A percentile compares a stretch with the other conserved stretches of the same genome.
These are phyloP conservation scores for Pyricularia grisea DNA, from an alignment of 2,329 filamentous ascomycete genomes.

Conservation along the genomic window DNA sequence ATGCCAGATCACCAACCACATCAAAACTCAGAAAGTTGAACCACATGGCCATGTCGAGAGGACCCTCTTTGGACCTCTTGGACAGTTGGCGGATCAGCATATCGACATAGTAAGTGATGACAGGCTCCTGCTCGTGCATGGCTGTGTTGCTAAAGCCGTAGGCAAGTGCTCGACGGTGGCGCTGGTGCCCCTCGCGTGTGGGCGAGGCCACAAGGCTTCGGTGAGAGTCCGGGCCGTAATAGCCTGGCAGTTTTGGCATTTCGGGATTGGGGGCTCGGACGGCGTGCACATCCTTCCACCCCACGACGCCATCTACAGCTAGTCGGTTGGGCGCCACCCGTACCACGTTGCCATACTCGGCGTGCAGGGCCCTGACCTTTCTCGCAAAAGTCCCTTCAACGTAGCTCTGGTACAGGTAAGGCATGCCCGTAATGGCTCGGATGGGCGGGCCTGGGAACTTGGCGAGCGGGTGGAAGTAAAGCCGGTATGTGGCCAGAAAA, in stretches of 20 bases:
- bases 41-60: conserved; percentile 15
- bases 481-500: conserved; percentile 12
- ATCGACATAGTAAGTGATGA: conserved; percentile 16
- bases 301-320: not conserved
- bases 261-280: not conserved
- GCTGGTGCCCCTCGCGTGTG: conserved; percentile 15
- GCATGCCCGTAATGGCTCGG: conserved; percentile 14
- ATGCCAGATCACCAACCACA: conserved; percentile 3
- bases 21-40: conserved; percentile 15
- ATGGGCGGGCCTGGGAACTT: conserved; percentile 20
- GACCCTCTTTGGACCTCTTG: conserved; percentile 8
- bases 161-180: conserved; percentile 20
- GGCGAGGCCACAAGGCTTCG: conserved; percentile 12
- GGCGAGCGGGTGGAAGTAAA: conserved; percentile 17
- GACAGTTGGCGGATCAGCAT: conserved; percentile 11
- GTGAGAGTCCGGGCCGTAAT: not conserved
- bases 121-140: conserved; percentile 30
- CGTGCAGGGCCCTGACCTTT: not conserved
- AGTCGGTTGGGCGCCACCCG: not conserved
- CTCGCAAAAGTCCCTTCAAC: not conserved
- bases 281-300: not conserved
- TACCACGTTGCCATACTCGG: not conserved
- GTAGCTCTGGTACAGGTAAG: not conserved
- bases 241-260: not conserved
- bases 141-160: conserved; percentile 28